Evolutionary conservation across 1,139 yeast genomes (phyloP), one percentile per base, ranked within the genome.

Genomic region (Wickerhamiella infanticola): DNA sequence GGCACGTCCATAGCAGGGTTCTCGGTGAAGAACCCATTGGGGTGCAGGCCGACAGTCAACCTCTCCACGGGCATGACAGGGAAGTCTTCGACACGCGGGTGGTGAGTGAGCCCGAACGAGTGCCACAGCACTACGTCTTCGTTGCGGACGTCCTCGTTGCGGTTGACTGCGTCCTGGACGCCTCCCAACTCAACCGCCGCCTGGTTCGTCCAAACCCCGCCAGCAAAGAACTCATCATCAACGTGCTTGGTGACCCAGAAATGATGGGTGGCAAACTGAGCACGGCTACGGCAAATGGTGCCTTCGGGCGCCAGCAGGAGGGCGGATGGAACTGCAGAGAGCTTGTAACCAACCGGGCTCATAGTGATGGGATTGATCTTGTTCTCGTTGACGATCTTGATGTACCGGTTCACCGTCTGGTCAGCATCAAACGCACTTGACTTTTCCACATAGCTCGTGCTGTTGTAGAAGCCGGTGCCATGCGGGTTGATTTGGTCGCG

Each of bases 61-160:
- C 76, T 76, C 67, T 84, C 94, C 48, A 79, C 82, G 40, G 94
- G 93, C 95, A 84, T 84, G 51, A 84, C 93, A 46, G 94, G 94
- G 81, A 82, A 84, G 64, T 84, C 94, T 67, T 84, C 95, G 35
- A 81, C 81, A 59, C 88, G 75, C 11, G 94, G 94, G 58, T 83
- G 76, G 62, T 84, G 95, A 26, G 94, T 84, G 67, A 84, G 74
- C 31, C 88, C 93, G 62, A 84, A 65, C 43, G 94, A 82, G 56
- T 86, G 85, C 94, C 94, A 84, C 47, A 84, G 78, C 48, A 84
- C 93, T 53, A 79, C 63, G 57, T 84, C 93, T 24, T 80, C 81
- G 63, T 84, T 75, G 71, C 94, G 80, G 43, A 84, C 90, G 38
- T 67, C 60, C 51, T 82, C 94, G 47, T 67, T 66, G 54, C 85